These are phyloP conservation scores for Zygoascus sp. DNA, from an alignment of 1,139 yeast genomes.

Conservation along the genomic window DNA sequence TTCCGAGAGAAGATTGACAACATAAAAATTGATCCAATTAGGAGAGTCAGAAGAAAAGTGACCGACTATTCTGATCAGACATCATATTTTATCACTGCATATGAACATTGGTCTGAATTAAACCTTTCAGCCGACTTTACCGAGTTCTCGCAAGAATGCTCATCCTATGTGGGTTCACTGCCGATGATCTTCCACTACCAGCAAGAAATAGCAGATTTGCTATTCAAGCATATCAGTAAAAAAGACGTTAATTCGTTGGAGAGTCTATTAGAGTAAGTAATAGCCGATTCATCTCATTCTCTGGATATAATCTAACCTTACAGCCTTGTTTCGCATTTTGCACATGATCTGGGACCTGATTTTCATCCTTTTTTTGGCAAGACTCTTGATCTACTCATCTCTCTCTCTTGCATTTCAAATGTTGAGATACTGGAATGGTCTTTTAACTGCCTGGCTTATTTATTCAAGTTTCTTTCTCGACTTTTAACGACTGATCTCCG, in stretches of 20 bases:
- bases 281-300: neutral
- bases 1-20: slow-evolving; percentile 81
- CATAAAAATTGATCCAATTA: slow-evolving; percentile 78
- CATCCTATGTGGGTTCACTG: slow-evolving; percentile 57
- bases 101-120: slow-evolving; percentile 84
- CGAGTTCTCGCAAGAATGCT: slow-evolving; percentile 55
- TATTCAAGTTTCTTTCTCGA: slow-evolving; percentile 79
- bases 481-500: slow-evolving; percentile 55
- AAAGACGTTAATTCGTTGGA: slow-evolving; percentile 72
- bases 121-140: slow-evolving; percentile 73
- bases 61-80: slow-evolving; percentile 57
- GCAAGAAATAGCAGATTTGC: slow-evolving; percentile 50
- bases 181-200: slow-evolving; percentile 80
- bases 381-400: slow-evolving; percentile 50
- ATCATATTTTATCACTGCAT: slow-evolving; percentile 74
- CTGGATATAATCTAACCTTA: neutral
- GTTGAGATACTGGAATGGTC: slow-evolving; percentile 71
- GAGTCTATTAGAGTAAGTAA: slow-evolving; percentile 61
- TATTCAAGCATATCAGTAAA: slow-evolving; percentile 47
- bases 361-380: slow-evolving; percentile 64
- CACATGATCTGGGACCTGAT: slow-evolving; percentile 91
- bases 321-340: slow-evolving; percentile 67
- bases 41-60: slow-evolving; percentile 57
- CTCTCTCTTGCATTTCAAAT: slow-evolving; percentile 47
- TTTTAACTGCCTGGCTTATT: slow-evolving; percentile 79